A percentile compares a stretch with the other conserved stretches of the same genome.
phyloP scores from a whole-genome alignment of 805 yeast genomes.

The Middelhovenomyces tepae region DNA sequence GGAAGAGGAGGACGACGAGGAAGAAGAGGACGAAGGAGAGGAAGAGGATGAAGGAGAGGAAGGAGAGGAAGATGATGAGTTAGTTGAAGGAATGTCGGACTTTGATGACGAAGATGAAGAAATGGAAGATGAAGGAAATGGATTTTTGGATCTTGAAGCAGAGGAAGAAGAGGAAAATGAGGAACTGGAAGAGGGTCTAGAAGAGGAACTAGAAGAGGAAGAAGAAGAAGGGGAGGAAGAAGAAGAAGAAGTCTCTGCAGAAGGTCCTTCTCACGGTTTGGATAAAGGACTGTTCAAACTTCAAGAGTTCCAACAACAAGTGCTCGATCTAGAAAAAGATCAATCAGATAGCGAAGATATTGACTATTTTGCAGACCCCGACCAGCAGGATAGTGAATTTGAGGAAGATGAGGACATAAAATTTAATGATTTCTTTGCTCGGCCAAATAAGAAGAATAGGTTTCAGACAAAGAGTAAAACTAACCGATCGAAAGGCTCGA shows the following conservation, averaged over 20 bases:
- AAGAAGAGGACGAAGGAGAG: constrained; percentile 14
- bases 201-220: constrained; percentile 14
- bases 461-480: constrained; percentile 1
- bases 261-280: constrained; percentile 32
- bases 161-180: constrained; percentile 7
- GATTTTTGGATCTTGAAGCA: constrained; percentile 1
- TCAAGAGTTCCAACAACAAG: constrained; percentile 72
- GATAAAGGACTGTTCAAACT: constrained; percentile 80
- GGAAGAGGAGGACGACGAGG: constrained; percentile 20
- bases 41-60: constrained; percentile 11
- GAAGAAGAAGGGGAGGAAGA: constrained; percentile 14
- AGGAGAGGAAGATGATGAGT: constrained; percentile 1
- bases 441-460: constrained; percentile 19
- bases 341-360: constrained; percentile 38
- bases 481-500: constrained; percentile 8
- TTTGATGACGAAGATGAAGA: constrained; percentile 14
- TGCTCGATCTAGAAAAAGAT: constrained; percentile 50
- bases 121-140: constrained; percentile 10
- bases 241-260: constrained; percentile 18
- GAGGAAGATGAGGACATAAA: constrained; percentile 35
- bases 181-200: constrained; percentile 10
- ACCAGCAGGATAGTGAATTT: constrained; percentile 33
- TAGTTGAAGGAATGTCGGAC: no score
- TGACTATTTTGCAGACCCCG: constrained; percentile 34
- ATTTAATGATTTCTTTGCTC: constrained; percentile 33